Evolutionary conservation across 2,329 filamentous ascomycete genomes (phyloP).

Genomic region (Endoconidiophora laricicola): DNA sequence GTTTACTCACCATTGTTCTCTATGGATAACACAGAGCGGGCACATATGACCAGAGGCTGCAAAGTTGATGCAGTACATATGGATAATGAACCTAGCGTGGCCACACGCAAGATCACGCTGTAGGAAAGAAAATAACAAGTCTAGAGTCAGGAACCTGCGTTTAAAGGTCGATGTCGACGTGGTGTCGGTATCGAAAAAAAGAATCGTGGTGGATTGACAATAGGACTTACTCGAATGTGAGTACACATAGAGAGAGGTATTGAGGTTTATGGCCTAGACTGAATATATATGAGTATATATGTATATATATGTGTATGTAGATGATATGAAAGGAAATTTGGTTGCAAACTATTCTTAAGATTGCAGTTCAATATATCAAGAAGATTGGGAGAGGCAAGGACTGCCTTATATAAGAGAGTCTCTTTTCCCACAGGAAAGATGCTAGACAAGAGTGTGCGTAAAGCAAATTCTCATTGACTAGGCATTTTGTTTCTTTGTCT

Average conservation of each 20-base stretch:
- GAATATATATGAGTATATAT: not conserved
- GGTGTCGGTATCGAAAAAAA: not conserved
- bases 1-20: constrained; percentile 1
- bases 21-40: not conserved
- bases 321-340: not conserved
- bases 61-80: not conserved
- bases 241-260: not conserved
- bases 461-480: too few relatives aligned
- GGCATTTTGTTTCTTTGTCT: too few relatives aligned
- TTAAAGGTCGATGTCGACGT: not conserved
- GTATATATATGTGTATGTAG: not conserved
- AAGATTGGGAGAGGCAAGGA: not conserved
- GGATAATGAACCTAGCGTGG: not conserved
- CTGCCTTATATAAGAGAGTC: too few relatives aligned
- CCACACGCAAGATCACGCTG: constrained; percentile 1
- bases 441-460: too few relatives aligned
- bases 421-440: too few relatives aligned
- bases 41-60: not conserved
- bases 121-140: too few relatives aligned
- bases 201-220: not conserved
- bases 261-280: not conserved
- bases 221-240: constrained; percentile 2
- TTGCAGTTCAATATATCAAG: not conserved
- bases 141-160: too few relatives aligned
- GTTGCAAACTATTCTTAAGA: too few relatives aligned